These are phyloP conservation scores for Colletotrichum sansevieriae DNA, from an alignment of 2,329 filamentous ascomycete genomes.

Conservation along the genomic window DNA sequence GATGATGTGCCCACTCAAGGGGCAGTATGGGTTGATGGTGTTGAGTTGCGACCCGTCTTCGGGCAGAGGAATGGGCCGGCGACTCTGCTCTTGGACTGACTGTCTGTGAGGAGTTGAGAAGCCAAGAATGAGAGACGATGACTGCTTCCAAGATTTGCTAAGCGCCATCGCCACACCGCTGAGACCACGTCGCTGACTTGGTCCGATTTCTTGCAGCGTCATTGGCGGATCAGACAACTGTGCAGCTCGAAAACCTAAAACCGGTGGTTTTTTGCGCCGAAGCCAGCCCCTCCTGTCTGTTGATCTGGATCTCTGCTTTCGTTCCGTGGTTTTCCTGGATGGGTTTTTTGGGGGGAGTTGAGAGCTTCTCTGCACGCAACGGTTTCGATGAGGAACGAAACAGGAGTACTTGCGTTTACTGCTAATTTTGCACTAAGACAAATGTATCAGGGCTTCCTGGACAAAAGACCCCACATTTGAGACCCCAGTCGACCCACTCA, in stretches of 20 bases:
- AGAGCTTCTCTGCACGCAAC: background rate
- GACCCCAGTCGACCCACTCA: conserved; percentile 12
- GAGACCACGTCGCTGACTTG: background rate
- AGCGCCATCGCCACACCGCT: conserved; percentile 3
- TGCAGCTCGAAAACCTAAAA: conserved; percentile 30
- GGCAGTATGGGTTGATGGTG: conserved; percentile 1
- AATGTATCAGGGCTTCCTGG: background rate
- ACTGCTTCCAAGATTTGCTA: background rate
- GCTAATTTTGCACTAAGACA: background rate
- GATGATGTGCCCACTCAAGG: conserved; percentile 22
- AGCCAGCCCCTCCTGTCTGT: background rate
- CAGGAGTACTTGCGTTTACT: background rate
- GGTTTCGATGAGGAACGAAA: background rate
- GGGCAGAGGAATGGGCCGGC: too few species aligned
- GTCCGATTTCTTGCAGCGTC: background rate
- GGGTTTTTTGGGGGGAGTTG: background rate
- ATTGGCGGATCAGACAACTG: background rate
- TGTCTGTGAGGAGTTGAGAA: too few species aligned
- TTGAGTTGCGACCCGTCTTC: background rate
- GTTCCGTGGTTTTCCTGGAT: conserved; percentile 1
- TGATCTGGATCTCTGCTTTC: conserved; percentile 3
- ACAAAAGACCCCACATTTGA: background rate
- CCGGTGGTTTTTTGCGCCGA: conserved; percentile 27
- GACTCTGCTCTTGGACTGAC: too few species aligned
- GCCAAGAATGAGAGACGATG: too few species aligned